Conservation (phyloP, 2,329 filamentous ascomycete species). For the Rhynchosporium graminicola region DNA sequence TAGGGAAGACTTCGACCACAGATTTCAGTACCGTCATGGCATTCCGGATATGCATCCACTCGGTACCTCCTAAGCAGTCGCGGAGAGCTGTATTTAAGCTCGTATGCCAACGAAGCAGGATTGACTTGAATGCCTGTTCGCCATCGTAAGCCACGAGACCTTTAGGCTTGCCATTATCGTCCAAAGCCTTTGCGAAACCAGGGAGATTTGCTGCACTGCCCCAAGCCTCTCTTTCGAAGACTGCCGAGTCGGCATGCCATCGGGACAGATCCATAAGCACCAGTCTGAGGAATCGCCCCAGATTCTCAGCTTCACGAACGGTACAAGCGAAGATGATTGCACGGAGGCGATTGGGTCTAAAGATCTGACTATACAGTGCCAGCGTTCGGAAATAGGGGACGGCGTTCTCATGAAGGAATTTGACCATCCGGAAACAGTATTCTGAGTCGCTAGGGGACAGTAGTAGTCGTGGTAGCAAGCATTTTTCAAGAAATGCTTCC, state of each 20-base stretch:
- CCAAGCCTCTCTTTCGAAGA: conserved; percentile 82
- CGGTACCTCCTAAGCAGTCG: conserved; percentile 74
- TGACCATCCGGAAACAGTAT: conserved; percentile 83
- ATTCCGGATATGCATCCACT: conserved; percentile 98
- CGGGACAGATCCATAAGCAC: conserved; percentile 74
- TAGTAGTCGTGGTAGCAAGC: conserved; percentile 83
- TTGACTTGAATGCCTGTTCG: conserved; percentile 78
- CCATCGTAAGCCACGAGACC: conserved; percentile 79
- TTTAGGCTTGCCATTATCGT: conserved; percentile 68
- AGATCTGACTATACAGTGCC: conserved; percentile 79
- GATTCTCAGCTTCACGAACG: conserved; percentile 84
- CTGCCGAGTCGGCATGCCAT: conserved; percentile 78
- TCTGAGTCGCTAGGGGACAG: conserved; percentile 86
- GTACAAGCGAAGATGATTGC: conserved; percentile 87
- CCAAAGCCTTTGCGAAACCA: conserved; percentile 77
- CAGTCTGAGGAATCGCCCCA: conserved; percentile 88
- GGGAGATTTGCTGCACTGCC: conserved; percentile 65
- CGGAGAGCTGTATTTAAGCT: conserved; percentile 78
- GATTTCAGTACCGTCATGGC: conserved; percentile 86
- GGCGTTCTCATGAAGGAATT: conserved; percentile 81
- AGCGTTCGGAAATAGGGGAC: conserved; percentile 86
- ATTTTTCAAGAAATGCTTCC: conserved; percentile 81
- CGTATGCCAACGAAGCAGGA: conserved; percentile 89
- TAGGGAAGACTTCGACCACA: conserved; percentile 80
- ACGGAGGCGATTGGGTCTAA: conserved; percentile 78